Base-by-base conservation (phyloP, 2,329 filamentous ascomycete genomes). In the Epichloe festucae region DNA sequence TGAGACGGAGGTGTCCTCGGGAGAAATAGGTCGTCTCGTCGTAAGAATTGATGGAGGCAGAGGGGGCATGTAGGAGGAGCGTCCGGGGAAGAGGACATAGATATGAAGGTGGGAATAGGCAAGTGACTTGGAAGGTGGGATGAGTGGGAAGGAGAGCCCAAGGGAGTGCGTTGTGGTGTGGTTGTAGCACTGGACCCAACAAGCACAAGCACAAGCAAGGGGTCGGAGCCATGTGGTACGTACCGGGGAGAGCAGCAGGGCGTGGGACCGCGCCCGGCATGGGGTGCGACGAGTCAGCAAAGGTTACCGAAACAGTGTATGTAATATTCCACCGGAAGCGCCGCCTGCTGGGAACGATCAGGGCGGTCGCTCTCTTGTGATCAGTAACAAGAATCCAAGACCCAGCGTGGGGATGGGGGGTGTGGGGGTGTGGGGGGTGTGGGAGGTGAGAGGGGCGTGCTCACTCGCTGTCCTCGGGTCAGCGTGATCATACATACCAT, bases 1-100 rank as follows among this genome's bases (percentile, higher is more conserved):
- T 7, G 49, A 21, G 46, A 44, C 17, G 39, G 21, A 41, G 19
- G 5, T 11, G 40, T 46, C 17, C 35, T 15, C 19, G 34, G 34
- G 34, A 19, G 38, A 38, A 19, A 34, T 46, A 48, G 43, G 50
- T 45, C 45, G 50, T 34, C 48, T 27, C 21, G 45, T 41, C 48
- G 52, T 43, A 21, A 19, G 19, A 23, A 39, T 51, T 34, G 47
- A 47, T 46, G 45, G 45, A 41, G 38, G 38, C 49, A 17, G 27
- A 44, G 21, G 47, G 8, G 10, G 36, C 8, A 14, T 43, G 21
- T 27, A 27, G 10, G 35, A 48, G 35, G 50, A 39, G 48, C 36
- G 44, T 51, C 54, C 49, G 52, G 55, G 54, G 55, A 52, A 53
- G 52, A 51, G 23, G 51, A 52, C 47, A 52, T 49, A 51, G 44